A percentile compares a stretch with the other conserved stretches of the same genome.
These are phyloP conservation scores for Exophiala spinifera DNA, from an alignment of 2,329 filamentous ascomycete genomes.

Conservation along the genomic window DNA sequence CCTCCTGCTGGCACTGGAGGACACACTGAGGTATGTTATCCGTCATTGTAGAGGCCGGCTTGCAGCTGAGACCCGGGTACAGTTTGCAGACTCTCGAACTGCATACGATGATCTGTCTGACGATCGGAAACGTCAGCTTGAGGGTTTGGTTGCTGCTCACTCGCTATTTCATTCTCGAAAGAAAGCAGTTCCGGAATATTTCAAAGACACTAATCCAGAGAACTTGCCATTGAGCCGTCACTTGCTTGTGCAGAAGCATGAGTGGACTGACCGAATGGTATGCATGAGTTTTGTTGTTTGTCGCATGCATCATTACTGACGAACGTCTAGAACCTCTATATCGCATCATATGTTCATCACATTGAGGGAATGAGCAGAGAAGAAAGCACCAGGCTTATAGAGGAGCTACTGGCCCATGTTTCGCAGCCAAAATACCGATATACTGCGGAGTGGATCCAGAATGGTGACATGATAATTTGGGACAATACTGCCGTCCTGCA, in stretches of 20 bases:
- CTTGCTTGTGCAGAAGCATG: slow-evolving; percentile 7
- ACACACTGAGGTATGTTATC: slow-evolving; percentile 5
- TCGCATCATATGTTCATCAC: slow-evolving; percentile 3
- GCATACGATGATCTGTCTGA: slow-evolving; percentile 11
- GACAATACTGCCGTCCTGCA: slow-evolving; percentile 10
- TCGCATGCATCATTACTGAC: no score
- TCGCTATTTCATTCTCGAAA: slow-evolving; percentile 10
- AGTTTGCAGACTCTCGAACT: slow-evolving; percentile 2
- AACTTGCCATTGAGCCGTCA: not conserved
- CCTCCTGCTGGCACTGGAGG: slow-evolving; percentile 2
- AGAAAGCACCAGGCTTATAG: not conserved
- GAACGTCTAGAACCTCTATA: slow-evolving; percentile 11
- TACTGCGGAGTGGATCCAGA: not conserved
- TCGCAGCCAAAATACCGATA: slow-evolving; percentile 3
- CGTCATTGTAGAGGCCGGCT: no score
- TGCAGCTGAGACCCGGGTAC: no score
- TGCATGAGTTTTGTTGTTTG: no score
- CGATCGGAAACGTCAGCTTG: slow-evolving; percentile 6
- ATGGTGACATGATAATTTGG: slow-evolving; percentile 5
- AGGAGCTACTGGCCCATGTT: slow-evolving; percentile 1
- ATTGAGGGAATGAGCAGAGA: slow-evolving; percentile 5
- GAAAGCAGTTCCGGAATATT: slow-evolving; percentile 4
- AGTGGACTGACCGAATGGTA: not conserved
- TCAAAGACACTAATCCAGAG: slow-evolving; percentile 1
- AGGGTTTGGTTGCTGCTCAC: slow-evolving; percentile 1